Evolutionary conservation across 2,329 filamentous ascomycete species (phyloP).

Genomic region (Fusarium veterinarium): DNA sequence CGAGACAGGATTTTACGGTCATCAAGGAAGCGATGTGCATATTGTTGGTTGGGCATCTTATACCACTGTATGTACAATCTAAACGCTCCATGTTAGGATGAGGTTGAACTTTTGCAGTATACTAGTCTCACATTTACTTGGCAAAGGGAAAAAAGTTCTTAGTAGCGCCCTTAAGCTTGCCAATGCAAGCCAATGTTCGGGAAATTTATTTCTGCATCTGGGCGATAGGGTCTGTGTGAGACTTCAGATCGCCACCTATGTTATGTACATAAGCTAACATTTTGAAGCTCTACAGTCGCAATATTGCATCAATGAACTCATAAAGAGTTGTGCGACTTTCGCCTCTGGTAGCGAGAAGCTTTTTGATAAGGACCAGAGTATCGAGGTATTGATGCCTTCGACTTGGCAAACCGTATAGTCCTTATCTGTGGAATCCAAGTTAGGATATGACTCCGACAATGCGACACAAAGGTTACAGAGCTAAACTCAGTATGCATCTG

Average conservation of each 20-base stretch:
- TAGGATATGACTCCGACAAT: conserved; percentile 28
- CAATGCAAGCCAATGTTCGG: conserved; percentile 17
- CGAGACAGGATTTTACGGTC: neutral
- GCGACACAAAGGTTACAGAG: conserved; percentile 5
- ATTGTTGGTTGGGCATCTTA: neutral
- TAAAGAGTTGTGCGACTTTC: neutral
- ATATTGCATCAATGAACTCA: neutral
- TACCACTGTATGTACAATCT: neutral
- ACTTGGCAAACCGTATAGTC: conserved; percentile 9
- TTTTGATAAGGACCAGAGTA: neutral
- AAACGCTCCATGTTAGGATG: neutral
- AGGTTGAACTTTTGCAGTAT: conserved; percentile 15
- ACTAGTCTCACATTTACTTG: conserved; percentile 15
- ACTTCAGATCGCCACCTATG: neutral
- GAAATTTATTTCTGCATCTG: conserved; percentile 9
- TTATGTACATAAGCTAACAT: neutral
- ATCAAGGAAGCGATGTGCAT: neutral
- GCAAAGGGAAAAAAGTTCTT: conserved; percentile 12
- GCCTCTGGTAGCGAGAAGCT: neutral
- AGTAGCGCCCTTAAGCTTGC: neutral
- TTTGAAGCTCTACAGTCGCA: neutral
- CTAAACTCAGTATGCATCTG: conserved; percentile 20
- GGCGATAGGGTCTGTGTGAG: neutral
- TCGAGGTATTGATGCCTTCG: conserved; percentile 6
- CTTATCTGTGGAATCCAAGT: conserved; percentile 30